Evolutionary conservation across 1,284 basidiomycete genomes (phyloP), one percentile per base, ranked within the genome.

Genomic region (Papiliotrema fonsecae): DNA sequence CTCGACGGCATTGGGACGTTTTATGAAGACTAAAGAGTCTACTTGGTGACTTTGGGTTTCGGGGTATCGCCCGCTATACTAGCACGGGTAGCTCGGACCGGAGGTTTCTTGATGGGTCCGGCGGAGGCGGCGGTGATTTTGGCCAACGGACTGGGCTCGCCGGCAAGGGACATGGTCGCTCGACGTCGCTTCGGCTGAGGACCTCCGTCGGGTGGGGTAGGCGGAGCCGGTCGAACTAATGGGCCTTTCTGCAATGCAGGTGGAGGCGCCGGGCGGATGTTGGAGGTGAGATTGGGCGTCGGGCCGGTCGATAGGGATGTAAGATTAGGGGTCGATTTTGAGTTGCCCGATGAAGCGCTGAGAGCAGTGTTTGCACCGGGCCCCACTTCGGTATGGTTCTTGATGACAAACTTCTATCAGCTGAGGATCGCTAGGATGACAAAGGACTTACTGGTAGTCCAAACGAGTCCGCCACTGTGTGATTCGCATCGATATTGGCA

Each of bases 111-210:
- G n/a, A 34, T 28, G 35, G 16, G 11, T 7, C 18, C 36, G 19
- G 11, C 28, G 4, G 19, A 24, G 6, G 40, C 14, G 24, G 38
- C 14, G 9, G 27, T 35, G 30, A 48, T 35, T 22, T 31, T 42
- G 2, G 42, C 45, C 37, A 54, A 10, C 4, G 58, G 52, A 38
- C 40, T 49, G n/a, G 42, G n/a, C 9, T 41, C 53, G 16, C 54
- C 54, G n/a, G 52, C 62, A 10, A 38, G 6, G 3, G 25, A 37
- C 16, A 67, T 62, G 13, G 64, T 67, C 21, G 66, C 61, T 30
- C 68, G 53, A 27, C 69, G 56, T 13, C 69, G 55, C 52, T 72
- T 72, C 10, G 69, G 61, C 37, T 65, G 58, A 11, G 67, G 67
- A 36, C 60, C 63, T 0, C 61, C 64, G 2, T 70, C 69, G 5